Base-by-base conservation (phyloP, 192 early-diverging fungal species). In the Coemansia sp. region DNA sequence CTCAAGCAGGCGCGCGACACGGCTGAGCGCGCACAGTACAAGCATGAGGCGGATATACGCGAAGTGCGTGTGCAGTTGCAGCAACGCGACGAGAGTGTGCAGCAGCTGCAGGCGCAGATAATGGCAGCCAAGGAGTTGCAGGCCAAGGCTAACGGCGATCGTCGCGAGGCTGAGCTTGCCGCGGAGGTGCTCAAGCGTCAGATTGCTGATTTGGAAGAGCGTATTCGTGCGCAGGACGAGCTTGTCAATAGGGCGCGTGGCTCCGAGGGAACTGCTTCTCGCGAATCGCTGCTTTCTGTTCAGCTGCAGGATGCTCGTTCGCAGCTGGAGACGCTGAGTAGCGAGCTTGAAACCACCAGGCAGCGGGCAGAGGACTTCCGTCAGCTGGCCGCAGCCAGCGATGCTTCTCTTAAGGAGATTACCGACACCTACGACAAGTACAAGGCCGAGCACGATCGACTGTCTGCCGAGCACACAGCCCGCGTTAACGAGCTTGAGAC, bases 341-440 rank as follows among this genome's bases (percentile, higher is more conserved):
- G 70, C 64, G 73, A 82, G 71, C 52, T 67, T 8, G 70, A 69
- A 10, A 70, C 73, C 29, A 71, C 74, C 12, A 61, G 49, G 25
- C 61, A 56, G 51, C 73, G 79, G 3, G 64, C 74, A 22, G 79
- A 82, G 60, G 74, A 76, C 57, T 82, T 63, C 71, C 79, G 71
- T 67, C 67, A 66, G 61, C 69, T 82, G 20, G 67, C 79, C 4
- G 69, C 81, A 22, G 79, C 86, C 48, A 85, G 79, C 67, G 92
- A 94, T 57, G 76, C 70, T 30, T 68, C 86, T n/a, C 80, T 91
- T 54, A 72, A 74, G 5, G 86, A 89, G 71, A 74, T 91, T 49
- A 85, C 86, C 36, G 67, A 78, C 2, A 85, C 89, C 0, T 92
- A 89, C 71, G 92, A 93, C 64, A 70, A 77, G 48, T 92, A 87